A percentile compares a stretch with the other conserved stretches of the same genome.
phyloP scores from a whole-genome alignment of 2,329 filamentous ascomycete species.

The Acephala macrosclerotiorum region DNA sequence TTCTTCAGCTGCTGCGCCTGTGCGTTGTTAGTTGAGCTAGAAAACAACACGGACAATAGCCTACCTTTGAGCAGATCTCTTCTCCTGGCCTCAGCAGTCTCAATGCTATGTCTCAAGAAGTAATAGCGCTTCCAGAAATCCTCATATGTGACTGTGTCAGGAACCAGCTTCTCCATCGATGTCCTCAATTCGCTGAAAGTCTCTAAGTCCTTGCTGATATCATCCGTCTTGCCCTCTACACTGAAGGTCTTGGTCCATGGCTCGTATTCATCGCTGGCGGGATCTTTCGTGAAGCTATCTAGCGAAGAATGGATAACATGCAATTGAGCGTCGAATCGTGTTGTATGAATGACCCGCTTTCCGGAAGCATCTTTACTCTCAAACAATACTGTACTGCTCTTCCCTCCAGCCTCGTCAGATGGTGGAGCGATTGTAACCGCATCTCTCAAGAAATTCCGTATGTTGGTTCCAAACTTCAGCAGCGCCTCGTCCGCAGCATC shows the following conservation, averaged over 20 bases:
- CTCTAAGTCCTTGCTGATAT: constrained; percentile 82
- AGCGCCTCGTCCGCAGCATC: constrained; percentile 96
- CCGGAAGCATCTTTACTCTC: constrained; percentile 91
- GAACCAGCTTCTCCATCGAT: constrained; percentile 97
- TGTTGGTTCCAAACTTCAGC: constrained; percentile 87
- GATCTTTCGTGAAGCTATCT: constrained; percentile 85
- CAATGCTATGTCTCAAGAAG: constrained; percentile 89
- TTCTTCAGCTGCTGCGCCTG: constrained; percentile 65
- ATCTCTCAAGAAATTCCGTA: constrained; percentile 88
- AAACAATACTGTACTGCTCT: constrained; percentile 76
- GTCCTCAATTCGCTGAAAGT: constrained; percentile 84
- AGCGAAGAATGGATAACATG: constrained; percentile 91
- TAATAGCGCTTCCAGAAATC: constrained; percentile 97
- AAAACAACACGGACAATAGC: constrained; percentile 36
- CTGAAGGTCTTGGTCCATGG: constrained; percentile 79
- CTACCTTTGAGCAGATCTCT: constrained; percentile 90
- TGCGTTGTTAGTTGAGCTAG: constrained; percentile 31
- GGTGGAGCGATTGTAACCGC: constrained; percentile 89
- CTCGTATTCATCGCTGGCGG: constrained; percentile 76
- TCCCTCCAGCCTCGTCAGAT: constrained; percentile 53
- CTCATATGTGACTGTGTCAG: constrained; percentile 85
- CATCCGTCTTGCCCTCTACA: constrained; percentile 82
- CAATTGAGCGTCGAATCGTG: constrained; percentile 91
- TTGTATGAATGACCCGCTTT: constrained; percentile 93
- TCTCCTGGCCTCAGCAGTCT: constrained; percentile 88